phyloP scores from a whole-genome alignment of 768 basidiomycete species.

The Boletus rex-veris region DNA sequence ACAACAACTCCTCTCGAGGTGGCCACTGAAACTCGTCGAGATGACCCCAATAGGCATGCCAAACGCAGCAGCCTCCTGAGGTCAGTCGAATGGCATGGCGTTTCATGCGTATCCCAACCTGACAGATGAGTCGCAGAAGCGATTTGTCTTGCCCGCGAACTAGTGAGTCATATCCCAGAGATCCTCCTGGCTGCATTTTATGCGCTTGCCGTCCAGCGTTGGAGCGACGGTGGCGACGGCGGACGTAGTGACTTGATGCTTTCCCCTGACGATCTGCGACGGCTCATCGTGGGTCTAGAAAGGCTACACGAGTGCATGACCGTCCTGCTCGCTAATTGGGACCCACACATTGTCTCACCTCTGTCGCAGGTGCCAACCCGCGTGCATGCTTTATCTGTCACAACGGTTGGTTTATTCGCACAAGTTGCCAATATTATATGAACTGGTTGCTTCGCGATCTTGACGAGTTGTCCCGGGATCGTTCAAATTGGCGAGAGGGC shows the following conservation, averaged over 20 bases:
- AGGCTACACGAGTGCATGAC: constrained; percentile 25
- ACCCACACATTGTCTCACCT: not conserved
- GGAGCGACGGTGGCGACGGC: constrained; percentile 27
- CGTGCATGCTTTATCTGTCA: too few species aligned
- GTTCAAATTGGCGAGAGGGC: too few species aligned
- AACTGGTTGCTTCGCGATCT: constrained; percentile 26
- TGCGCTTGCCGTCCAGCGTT: constrained; percentile 26
- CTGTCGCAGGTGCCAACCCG: not conserved
- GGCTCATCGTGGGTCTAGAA: constrained; percentile 33
- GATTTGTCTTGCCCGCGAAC: constrained; percentile 34
- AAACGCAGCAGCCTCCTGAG: constrained; percentile 33
- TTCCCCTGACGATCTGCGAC: constrained; percentile 26
- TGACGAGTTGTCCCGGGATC: not conserved
- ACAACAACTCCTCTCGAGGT: constrained; percentile 22
- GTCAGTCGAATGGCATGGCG: constrained; percentile 15
- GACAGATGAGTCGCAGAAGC: constrained; percentile 25
- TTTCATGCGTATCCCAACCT: not conserved
- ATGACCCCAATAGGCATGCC: constrained; percentile 16
- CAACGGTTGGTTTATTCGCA: not conserved
- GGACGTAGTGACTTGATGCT: constrained; percentile 26
- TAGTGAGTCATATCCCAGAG: constrained; percentile 32
- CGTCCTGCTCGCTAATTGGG: constrained; percentile 12
- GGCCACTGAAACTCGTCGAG: constrained; percentile 28
- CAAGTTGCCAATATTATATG: constrained; percentile 5
- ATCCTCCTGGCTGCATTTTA: constrained; percentile 36